These are phyloP conservation scores for Fusarium burgessii DNA, from an alignment of 2,329 filamentous ascomycete genomes.

Conservation along the genomic window DNA sequence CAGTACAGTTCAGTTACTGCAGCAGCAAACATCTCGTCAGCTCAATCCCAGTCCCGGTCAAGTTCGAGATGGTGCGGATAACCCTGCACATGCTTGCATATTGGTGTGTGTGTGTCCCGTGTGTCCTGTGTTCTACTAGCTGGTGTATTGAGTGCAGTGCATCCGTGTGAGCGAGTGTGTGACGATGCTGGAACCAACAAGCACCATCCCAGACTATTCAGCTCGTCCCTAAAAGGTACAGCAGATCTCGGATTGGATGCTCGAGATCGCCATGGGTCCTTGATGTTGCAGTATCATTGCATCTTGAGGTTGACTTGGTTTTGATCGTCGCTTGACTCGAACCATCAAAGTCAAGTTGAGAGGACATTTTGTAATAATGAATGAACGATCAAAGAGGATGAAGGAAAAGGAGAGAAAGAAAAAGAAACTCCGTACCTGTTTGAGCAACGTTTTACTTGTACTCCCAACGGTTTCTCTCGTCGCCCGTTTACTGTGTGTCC, in stretches of 20 bases:
- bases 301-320: not conserved
- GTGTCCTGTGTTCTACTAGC: not conserved
- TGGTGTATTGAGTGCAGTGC: slow-evolving; percentile 1
- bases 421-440: slow-evolving; percentile 29
- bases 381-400: not conserved
- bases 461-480: slow-evolving; percentile 28
- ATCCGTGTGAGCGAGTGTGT: slow-evolving; percentile 1
- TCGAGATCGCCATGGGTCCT: not conserved
- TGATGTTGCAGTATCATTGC: slow-evolving; percentile 9
- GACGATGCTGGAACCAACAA: slow-evolving; percentile 13
- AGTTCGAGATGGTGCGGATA: slow-evolving; percentile 11
- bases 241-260: slow-evolving; percentile 21
- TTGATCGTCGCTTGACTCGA: slow-evolving; percentile 4
- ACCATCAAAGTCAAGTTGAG: not conserved
- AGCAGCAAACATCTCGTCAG: slow-evolving; percentile 20
- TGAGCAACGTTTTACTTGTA: slow-evolving; percentile 29
- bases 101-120: not conserved
- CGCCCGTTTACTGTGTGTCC: not conserved
- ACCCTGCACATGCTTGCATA: slow-evolving; percentile 16
- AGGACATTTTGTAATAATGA: not conserved
- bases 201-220: slow-evolving; percentile 5
- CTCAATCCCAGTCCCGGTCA: slow-evolving; percentile 4
- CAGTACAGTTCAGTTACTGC: slow-evolving; percentile 1
- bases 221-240: slow-evolving; percentile 16
- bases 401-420: not conserved